Evolutionary conservation across 352 stramenopile genomes (phyloP).

Genomic region (Phytopythium boreale): DNA sequence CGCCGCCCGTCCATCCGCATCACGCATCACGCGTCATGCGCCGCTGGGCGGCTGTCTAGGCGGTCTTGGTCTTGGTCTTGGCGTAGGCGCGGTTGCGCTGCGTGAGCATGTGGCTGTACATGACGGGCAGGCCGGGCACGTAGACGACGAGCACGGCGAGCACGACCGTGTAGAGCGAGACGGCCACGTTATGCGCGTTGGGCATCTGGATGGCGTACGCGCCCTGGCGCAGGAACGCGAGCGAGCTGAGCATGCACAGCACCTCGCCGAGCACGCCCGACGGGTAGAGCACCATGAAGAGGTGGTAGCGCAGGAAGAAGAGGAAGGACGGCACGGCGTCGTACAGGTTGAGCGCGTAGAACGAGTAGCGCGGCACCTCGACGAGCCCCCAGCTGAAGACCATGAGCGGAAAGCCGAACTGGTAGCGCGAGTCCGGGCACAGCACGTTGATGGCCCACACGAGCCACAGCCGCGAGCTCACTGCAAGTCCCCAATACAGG

Average conservation of each 20-base stretch:
- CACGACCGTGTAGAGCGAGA: constrained; percentile 74
- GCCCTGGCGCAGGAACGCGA: constrained; percentile 51
- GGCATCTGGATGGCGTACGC: constrained; percentile 71
- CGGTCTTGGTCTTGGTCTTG: constrained; percentile 76
- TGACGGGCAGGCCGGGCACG: constrained; percentile 72
- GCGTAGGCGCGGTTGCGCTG: constrained; percentile 82
- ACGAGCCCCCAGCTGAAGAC: constrained; percentile 85
- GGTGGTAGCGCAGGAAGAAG: constrained; percentile 97
- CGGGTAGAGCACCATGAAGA: constrained; percentile 98
- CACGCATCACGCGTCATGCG: background rate
- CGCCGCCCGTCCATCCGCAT: no score
- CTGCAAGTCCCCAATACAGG: constrained; percentile 17
- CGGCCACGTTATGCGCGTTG: constrained; percentile 72
- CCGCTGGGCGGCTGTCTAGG: constrained; percentile 23
- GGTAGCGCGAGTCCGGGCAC: constrained; percentile 64
- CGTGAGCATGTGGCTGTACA: constrained; percentile 86
- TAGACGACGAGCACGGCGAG: constrained; percentile 71
- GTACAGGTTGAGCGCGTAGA: constrained; percentile 96
- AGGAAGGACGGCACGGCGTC: constrained; percentile 92
- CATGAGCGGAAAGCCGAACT: constrained; percentile 88
- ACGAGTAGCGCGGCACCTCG: constrained; percentile 96
- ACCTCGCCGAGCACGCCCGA: constrained; percentile 91
- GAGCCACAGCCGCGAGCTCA: constrained; percentile 91
- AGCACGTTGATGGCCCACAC: constrained; percentile 94
- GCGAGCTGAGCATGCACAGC: constrained; percentile 70